Conservation (phyloP, 2,329 filamentous ascomycete genomes). For the Calonectria naviculata region DNA sequence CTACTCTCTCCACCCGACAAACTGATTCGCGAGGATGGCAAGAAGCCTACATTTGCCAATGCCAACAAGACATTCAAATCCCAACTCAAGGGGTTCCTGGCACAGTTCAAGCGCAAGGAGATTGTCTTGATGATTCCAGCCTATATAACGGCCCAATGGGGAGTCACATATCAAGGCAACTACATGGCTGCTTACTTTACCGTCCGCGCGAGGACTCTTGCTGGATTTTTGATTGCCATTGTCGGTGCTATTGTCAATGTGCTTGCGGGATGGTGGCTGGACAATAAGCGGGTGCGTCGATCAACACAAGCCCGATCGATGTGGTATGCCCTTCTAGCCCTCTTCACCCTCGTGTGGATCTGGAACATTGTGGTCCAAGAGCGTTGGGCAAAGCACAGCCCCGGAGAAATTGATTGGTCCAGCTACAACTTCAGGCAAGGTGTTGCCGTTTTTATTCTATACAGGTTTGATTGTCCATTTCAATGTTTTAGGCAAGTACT, state of each 20-base stretch:
- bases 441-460: not conserved
- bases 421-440: not conserved
- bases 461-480: not conserved
- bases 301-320: not conserved
- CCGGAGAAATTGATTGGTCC: not conserved
- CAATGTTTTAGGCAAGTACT: not conserved
- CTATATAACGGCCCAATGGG: conserved; percentile 4
- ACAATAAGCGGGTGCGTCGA: not conserved
- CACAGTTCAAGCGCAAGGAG: not conserved
- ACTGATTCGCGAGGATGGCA: not conserved
- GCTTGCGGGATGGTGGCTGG: not conserved
- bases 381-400: conserved; percentile 2
- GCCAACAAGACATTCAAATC: not conserved
- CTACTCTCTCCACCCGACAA: not conserved
- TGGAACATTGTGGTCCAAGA: conserved; percentile 10
- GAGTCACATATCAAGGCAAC: conserved; percentile 2
- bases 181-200: conserved; percentile 10
- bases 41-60: not conserved
- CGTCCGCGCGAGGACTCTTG: not conserved
- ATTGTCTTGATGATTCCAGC: not conserved
- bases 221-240: not conserved
- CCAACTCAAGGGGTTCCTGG: not conserved
- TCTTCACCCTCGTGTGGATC: not conserved
- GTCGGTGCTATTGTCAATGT: not conserved
- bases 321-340: not conserved